Evolutionary conservation across 352 stramenopile species (phyloP), one percentile per base, ranked within the genome.

Genomic region (Aphanomyces cochlioides): DNA sequence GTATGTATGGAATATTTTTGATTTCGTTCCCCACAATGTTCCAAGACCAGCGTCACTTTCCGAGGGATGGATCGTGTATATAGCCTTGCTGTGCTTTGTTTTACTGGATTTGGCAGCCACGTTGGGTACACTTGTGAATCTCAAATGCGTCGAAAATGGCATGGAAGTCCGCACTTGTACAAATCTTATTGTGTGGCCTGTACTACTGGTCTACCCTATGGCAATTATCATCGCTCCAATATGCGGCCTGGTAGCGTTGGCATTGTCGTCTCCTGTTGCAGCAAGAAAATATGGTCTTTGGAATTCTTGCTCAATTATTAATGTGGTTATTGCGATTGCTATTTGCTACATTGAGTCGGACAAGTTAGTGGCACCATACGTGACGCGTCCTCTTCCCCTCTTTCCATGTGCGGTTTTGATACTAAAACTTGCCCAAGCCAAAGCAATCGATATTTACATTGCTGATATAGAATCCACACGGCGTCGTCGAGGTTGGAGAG

Each of bases 51-150:
- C 19, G 40, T 59, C 28, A 13, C 34, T 91, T 17, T 81, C 83
- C 37, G 57, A 85, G 37, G 75, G 78, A 47, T 93, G 85, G 85
- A 87, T 90, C 75, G 69, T 90, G 28, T 87, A 79, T 41, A 81
- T 85, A 37, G 80, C 83, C 37, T 65, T 93, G 40, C 66, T 91
- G 17, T 74, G 74, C 47, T 75, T 91, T 45, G 75, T 93, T 21
- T 89, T 93, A 78, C 74, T 90, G 39, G 85, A 93, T 65, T 65
- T 93, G 43, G 83, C 82, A n/a, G 90, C 88, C 68, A 90, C 85
- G 47, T 87, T 91, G 48, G 83, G 82, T 54, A 89, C 90, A 59
- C 77, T 93, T 47, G 83, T 88, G 17, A 93, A 93, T 66, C 72
- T 93, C 28, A 88, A 89, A 66, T 93, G 85, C 54, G 85, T 91